phyloP scores from a whole-genome alignment of 2,329 filamentous ascomycete species.

The Fusarium luffae region DNA sequence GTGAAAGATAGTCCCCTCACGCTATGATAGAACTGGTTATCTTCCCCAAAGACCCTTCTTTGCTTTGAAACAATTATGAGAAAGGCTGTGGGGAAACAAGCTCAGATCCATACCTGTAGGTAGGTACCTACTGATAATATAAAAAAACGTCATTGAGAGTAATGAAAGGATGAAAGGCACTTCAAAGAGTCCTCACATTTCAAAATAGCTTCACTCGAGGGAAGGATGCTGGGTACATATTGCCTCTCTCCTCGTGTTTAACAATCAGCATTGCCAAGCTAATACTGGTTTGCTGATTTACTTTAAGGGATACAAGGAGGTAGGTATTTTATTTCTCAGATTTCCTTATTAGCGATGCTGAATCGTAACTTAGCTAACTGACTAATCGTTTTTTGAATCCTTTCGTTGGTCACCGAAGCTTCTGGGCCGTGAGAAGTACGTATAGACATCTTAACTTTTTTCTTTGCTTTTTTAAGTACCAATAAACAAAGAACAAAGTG shows the following conservation, averaged over 20 bases:
- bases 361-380: background rate
- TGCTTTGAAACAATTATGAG: background rate
- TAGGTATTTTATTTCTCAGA: background rate
- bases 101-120: background rate
- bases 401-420: conserved; percentile 30
- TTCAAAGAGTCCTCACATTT: background rate
- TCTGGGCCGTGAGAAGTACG: conserved; percentile 33
- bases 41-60: background rate
- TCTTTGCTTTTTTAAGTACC: background rate
- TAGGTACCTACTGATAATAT: background rate
- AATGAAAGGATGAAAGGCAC: background rate
- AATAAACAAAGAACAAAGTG: conserved; percentile 15
- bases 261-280: background rate
- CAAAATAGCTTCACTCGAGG: conserved; percentile 14
- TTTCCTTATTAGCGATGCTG: background rate
- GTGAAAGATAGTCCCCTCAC: background rate
- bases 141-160: conserved; percentile 7
- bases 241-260: background rate
- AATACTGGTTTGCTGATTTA: background rate
- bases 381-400: conserved; percentile 25
- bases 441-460: background rate
- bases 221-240: background rate
- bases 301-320: background rate
- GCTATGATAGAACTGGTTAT: background rate
- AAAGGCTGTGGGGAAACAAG: conserved; percentile 13